Base-by-base conservation (phyloP, 441 rosid species). In the Macaranga tanarius region DNA sequence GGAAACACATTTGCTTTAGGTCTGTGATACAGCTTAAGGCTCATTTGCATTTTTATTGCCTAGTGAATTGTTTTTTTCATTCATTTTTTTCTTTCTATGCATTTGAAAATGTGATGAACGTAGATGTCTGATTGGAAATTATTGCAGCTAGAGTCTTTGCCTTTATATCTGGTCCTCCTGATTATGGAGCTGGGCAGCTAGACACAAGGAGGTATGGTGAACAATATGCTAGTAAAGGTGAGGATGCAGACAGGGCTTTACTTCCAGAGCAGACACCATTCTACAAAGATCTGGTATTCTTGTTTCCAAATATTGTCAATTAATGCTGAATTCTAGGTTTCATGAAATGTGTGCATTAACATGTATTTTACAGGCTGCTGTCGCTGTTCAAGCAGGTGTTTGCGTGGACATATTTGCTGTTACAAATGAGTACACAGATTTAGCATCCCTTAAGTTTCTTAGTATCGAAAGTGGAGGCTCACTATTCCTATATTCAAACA, bases 401-500 rank as follows among this genome's bases (percentile, higher is more conserved):
- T 95, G 94, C 26, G 96, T 93, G 66, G 98, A 95, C 76, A 67
- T 93, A 72, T 95, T 95, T 86, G 97, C 95, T 62, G 96, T 95
- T 71, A 95, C 99, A 74, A 91, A 95, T 71, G 98, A 95, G 83
- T 95, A 95, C 67, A 93, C 98, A 67, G 98, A 95, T 87, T 84
- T 95, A 83, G 99, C 99, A 75, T 93, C 98, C 70, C 87, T 95
- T 69, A 95, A 95, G 77, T 95, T 95, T 80, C 98, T 95, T 73
- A 93, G 99, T 74, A 93, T 93, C 69, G 99, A 95, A 84, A 93
- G 98, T 84, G 99, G 98, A 17, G 99, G 97, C 69, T 89, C 98
- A 7, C 61, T 95, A 72, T 89, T 91, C 80, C 79, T 95, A 66
- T 90, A 93, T 84, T 79, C 98, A 78, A 95, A 79, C 79, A 91